Conservation (phyloP, 257 asterid genomes). For the Osmanthus fragrans region DNA sequence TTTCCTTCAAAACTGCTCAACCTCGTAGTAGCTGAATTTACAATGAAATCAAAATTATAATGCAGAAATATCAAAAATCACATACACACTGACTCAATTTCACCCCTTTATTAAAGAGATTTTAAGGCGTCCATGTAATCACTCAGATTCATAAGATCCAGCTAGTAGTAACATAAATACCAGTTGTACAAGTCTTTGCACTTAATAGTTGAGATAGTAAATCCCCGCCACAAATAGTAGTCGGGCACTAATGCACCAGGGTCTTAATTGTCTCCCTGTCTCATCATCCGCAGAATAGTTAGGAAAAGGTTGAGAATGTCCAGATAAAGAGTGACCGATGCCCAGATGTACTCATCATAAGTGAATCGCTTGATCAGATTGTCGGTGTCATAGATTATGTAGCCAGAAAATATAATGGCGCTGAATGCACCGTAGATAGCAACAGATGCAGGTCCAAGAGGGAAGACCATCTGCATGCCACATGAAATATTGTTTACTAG, state of each 20-base stretch:
- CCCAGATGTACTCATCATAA: conserved; percentile 97
- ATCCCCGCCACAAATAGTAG: conserved; percentile 18
- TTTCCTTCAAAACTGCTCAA: neutral
- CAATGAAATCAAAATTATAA: neutral
- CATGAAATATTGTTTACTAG: neutral
- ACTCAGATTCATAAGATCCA: conserved; percentile 12
- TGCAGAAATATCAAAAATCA: conserved; percentile 1
- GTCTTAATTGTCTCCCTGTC: conserved; percentile 70
- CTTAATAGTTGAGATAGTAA: conserved; percentile 10
- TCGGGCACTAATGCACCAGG: neutral
- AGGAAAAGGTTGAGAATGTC: conserved; percentile 94
- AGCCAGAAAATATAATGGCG: conserved; percentile 92
- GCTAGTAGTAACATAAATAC: conserved; percentile 31
- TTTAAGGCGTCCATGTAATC: neutral
- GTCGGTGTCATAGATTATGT: conserved; percentile 82
- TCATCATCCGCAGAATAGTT: conserved; percentile 86
- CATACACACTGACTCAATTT: conserved; percentile 23
- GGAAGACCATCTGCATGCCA: conserved; percentile 74
- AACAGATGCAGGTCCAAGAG: conserved; percentile 69
- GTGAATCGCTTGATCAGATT: conserved; percentile 96
- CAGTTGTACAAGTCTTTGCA: conserved; percentile 29
- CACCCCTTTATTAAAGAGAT: conserved; percentile 15
- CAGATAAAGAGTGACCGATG: conserved; percentile 90
- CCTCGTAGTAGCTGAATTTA: neutral
- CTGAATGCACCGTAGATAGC: conserved; percentile 78